Conservation (phyloP, 345 rosid genomes). For the Eucalyptus albens region DNA sequence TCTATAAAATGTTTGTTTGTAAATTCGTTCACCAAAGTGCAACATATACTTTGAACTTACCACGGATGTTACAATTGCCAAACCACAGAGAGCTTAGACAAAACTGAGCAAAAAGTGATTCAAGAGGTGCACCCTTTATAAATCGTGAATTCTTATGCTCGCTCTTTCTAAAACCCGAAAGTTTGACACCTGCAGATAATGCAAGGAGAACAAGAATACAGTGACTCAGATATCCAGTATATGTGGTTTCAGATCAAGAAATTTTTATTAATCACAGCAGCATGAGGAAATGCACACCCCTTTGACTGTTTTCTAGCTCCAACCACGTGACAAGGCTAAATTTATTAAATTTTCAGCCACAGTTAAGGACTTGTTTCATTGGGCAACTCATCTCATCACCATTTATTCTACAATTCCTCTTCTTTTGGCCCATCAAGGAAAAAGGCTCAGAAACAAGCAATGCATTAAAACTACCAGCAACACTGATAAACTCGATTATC, state of each 20-base stretch:
- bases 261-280: neutral
- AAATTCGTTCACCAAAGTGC: neutral
- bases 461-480: neutral
- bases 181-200: conserved; percentile 32
- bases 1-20: neutral
- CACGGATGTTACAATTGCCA: conserved; percentile 89
- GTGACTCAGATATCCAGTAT: neutral
- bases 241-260: neutral
- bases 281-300: neutral
- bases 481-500: neutral
- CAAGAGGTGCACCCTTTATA: conserved; percentile 80
- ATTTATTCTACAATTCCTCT: neutral
- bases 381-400: neutral
- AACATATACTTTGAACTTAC: neutral
- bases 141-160: conserved; percentile 67
- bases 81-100: conserved; percentile 84
- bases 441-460: neutral
- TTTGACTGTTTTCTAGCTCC: neutral
- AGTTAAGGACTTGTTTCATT: neutral
- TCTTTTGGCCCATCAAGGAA: neutral
- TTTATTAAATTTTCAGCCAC: neutral
- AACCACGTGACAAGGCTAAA: neutral
- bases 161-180: conserved; percentile 34
- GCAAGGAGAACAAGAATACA: neutral
- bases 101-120: conserved; percentile 78